A percentile compares a stretch with the other conserved stretches of the same genome.
Evolutionary conservation across 441 rosid species (phyloP).

Genomic region (Adansonia rubrostipa): DNA sequence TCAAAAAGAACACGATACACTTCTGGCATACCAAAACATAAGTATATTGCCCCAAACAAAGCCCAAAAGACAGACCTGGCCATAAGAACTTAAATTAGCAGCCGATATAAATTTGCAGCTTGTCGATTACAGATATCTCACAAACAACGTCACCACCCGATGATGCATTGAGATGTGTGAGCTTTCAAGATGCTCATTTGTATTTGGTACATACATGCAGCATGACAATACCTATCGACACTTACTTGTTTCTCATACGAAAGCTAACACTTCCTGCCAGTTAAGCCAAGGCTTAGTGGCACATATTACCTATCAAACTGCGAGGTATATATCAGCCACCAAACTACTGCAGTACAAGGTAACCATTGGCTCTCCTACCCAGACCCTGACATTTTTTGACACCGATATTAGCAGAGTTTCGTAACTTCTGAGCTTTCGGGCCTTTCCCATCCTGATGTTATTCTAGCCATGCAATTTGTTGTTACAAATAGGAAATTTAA

Average conservation of each 20-base stretch:
- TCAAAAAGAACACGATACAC: slow-evolving; percentile 93
- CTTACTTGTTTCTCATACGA: background rate
- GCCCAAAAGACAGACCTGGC: slow-evolving; percentile 94
- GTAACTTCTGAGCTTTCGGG: background rate
- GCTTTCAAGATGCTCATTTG: slow-evolving; percentile 4
- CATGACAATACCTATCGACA: background rate
- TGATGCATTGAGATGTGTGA: background rate
- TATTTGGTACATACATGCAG: background rate
- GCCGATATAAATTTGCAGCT: background rate
- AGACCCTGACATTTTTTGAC: slow-evolving; percentile 5
- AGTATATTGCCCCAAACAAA: slow-evolving; percentile 88
- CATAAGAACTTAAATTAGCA: slow-evolving; percentile 29
- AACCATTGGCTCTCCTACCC: background rate
- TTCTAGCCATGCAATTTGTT: slow-evolving; percentile 16
- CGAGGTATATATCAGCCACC: background rate
- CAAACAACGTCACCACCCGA: slow-evolving; percentile 1
- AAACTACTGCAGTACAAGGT: background rate
- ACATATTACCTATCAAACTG: background rate
- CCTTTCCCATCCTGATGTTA: background rate
- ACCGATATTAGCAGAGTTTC: background rate
- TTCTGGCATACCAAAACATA: slow-evolving; percentile 96
- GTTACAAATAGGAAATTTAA: background rate
- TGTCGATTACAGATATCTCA: background rate
- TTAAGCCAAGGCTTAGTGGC: background rate
- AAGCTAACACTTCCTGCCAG: background rate